Evolutionary conservation across 148 eudicot species (phyloP).

Genomic region (Fagopyrum esculentum): DNA sequence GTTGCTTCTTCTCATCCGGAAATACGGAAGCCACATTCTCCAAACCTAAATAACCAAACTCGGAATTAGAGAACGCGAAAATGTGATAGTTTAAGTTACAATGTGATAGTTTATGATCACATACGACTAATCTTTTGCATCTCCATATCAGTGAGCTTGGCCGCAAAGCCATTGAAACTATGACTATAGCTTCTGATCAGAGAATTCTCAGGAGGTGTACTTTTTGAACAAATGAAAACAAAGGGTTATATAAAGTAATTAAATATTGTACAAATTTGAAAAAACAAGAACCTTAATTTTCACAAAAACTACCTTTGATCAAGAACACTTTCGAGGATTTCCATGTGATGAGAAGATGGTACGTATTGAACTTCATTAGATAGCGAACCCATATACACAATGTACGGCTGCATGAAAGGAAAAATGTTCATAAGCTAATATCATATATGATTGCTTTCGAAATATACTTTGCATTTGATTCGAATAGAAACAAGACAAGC

Average conservation of each 20-base stretch:
- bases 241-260: neutral
- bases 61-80: neutral
- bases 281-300: neutral
- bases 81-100: too few relatives aligned
- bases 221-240: conserved; percentile 1
- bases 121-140: conserved; percentile 20
- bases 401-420: conserved; percentile 21
- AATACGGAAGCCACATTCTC: conserved; percentile 45
- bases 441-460: too few relatives aligned
- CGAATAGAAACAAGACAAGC: neutral
- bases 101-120: too few relatives aligned
- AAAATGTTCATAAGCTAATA: too few relatives aligned
- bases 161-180: conserved; percentile 45
- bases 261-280: too few relatives aligned
- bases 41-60: conserved; percentile 17
- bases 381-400: conserved; percentile 31
- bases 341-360: conserved; percentile 24
- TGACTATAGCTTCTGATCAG: conserved; percentile 28
- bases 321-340: conserved; percentile 23
- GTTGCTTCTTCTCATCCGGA: conserved; percentile 29
- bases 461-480: neutral
- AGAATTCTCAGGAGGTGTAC: conserved; percentile 16
- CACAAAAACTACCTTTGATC: conserved; percentile 14
- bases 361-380: conserved; percentile 14
- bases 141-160: conserved; percentile 27